Evolutionary conservation across 371 early-diverging fungal species (phyloP).

Genomic region (Mortierella sp.): DNA sequence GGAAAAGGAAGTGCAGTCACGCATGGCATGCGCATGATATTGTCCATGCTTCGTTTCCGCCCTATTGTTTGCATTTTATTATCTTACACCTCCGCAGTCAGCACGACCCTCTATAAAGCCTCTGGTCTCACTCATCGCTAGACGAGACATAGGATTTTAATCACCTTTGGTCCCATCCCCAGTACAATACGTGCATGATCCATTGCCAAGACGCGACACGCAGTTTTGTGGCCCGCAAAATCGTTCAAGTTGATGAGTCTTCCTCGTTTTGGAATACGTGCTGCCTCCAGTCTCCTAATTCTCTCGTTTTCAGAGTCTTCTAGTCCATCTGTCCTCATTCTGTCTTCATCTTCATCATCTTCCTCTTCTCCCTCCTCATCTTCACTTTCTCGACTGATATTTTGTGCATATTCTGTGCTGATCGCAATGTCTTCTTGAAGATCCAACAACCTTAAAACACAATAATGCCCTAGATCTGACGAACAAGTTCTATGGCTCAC

Average conservation of each 20-base stretch:
- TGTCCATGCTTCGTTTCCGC: not conserved
- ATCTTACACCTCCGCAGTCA: not conserved
- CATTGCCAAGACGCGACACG: constrained; percentile 38
- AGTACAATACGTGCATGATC: constrained; percentile 54
- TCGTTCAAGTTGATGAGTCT: constrained; percentile 27
- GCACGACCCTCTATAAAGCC: not conserved
- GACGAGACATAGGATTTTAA: constrained; percentile 42
- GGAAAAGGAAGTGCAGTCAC: not conserved
- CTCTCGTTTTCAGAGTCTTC: not conserved
- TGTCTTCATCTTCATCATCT: not conserved
- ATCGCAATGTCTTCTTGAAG: constrained; percentile 15
- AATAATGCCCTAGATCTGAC: constrained; percentile 32
- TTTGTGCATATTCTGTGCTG: constrained; percentile 27
- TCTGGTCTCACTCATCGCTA: not conserved
- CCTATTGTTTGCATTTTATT: not conserved
- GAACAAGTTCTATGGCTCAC: constrained; percentile 41
- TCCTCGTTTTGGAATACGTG: constrained; percentile 13
- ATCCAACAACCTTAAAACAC: constrained; percentile 32
- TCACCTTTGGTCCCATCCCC: constrained; percentile 32
- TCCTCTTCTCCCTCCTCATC: constrained; percentile 14
- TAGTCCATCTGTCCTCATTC: not conserved
- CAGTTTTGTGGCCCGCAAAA: constrained; percentile 21
- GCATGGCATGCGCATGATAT: not conserved
- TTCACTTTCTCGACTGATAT: not conserved
- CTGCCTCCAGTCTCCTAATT: not conserved